These are phyloP conservation scores for Canna indica DNA, from an alignment of 176 grass and related monocot genomes.

Conservation along the genomic window DNA sequence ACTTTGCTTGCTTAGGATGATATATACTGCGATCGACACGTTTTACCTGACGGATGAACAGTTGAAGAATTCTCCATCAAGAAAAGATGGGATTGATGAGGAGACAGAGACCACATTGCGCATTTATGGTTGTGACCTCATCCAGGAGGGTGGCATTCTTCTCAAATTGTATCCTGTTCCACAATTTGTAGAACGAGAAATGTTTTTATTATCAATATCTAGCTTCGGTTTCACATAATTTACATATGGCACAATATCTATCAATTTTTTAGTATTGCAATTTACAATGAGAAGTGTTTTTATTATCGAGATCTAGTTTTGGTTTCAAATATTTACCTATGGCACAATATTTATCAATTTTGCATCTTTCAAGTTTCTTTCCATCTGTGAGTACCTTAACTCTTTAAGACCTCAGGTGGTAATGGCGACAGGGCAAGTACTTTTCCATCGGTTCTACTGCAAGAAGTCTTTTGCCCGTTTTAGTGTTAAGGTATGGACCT, in stretches of 20 bases:
- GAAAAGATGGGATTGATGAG: constrained; percentile 88
- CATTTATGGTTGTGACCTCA: constrained; percentile 81
- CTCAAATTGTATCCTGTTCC: constrained; percentile 74
- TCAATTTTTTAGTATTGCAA: too few relatives aligned
- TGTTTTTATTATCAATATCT: too few relatives aligned
- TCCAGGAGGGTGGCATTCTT: constrained; percentile 90
- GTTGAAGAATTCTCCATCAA: constrained; percentile 65
- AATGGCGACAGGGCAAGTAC: constrained; percentile 84
- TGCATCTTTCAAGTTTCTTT: neutral
- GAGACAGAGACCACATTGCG: constrained; percentile 58
- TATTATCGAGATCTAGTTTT: too few relatives aligned
- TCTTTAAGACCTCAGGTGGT: constrained; percentile 69
- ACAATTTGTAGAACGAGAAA: neutral
- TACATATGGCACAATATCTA: too few relatives aligned
- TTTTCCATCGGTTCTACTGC: constrained; percentile 93
- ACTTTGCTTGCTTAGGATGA: constrained; percentile 32
- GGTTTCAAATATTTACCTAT: too few relatives aligned
- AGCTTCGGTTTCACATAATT: neutral
- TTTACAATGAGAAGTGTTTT: too few relatives aligned
- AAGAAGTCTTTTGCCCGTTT: constrained; percentile 93
- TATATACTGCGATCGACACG: constrained; percentile 82
- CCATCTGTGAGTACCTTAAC: constrained; percentile 28
- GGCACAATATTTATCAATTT: neutral
- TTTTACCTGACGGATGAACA: constrained; percentile 83
- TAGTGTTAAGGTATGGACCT: constrained; percentile 57